Base-by-base conservation (phyloP, 1,284 basidiomycete genomes). In the Chondrostereum purpureum region DNA sequence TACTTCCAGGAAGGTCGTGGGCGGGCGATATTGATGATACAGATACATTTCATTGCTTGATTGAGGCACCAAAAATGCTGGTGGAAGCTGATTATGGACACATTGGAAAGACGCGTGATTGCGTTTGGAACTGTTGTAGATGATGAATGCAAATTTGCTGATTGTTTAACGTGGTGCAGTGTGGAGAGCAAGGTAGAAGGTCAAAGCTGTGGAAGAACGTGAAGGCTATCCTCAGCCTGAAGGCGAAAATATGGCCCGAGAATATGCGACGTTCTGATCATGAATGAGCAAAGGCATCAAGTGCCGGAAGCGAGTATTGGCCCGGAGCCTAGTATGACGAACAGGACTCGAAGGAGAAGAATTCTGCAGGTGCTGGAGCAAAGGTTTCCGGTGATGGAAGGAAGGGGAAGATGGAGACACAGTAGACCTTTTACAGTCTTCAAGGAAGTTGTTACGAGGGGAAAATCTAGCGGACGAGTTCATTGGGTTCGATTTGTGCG, bases 401-500 rank as follows among this genome's bases (percentile, higher is more conserved):
- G n/a, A n/a, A n/a, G n/a, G n/a, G n/a, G n/a, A n/a, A n/a, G n/a
- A n/a, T n/a, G n/a, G n/a, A n/a, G n/a, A n/a, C n/a, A n/a, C n/a
- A n/a, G n/a, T n/a, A n/a, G n/a, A n/a, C n/a, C n/a, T n/a, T n/a
- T n/a, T n/a, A n/a, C n/a, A n/a, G n/a, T n/a, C n/a, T n/a, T n/a
- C n/a, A n/a, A n/a, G n/a, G n/a, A n/a, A n/a, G n/a, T n/a, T n/a
- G n/a, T 8, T 31, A 8, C 27, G 27, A n/a, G 27, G 27, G n/a
- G 27, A 31, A 31, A 8, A 8, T 8, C 27, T 31, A n/a, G 27
- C 42, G 42, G 20, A 12, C 12, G 16, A 19, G 18, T 14, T 34
- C 14, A 43, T 43, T 23, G 23, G 31, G 42, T 20, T 73, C 43
- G 69, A 67, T 52, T 73, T 75, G 42, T 70, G 53, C 5, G 69